Percentiles rank a stretch among this genome's conserved stretches.
phyloP scores from a whole-genome alignment of 139 green algal species.

The Chlamydomonas sp. region DNA sequence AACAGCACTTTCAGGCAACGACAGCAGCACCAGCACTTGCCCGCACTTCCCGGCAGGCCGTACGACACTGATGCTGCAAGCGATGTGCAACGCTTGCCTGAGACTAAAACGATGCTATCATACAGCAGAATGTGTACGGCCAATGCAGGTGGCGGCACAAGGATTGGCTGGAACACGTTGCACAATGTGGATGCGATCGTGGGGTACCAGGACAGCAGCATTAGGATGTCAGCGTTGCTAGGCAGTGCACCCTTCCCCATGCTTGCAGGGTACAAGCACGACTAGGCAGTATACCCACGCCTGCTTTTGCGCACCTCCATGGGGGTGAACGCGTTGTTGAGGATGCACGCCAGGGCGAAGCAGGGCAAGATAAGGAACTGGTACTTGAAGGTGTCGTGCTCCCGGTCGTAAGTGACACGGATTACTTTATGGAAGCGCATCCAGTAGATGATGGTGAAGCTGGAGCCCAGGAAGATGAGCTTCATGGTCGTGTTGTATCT shows the following conservation, averaged over 20 bases:
- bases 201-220: no score
- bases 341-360: conserved; percentile 79
- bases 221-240: no score
- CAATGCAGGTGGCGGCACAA: no score
- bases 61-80: no score
- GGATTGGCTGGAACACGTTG: no score
- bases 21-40: no score
- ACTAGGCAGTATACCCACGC: neutral
- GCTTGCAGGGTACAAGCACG: neutral
- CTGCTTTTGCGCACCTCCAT: conserved; percentile 75
- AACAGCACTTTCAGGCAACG: no score
- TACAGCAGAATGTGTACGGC: no score
- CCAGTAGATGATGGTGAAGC: conserved; percentile 91
- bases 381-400: conserved; percentile 97
- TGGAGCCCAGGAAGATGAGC: conserved; percentile 90
- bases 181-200: no score
- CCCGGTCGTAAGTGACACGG: conserved; percentile 93
- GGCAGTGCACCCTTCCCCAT: neutral
- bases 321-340: conserved; percentile 81
- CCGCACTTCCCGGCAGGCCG: no score
- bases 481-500: conserved; percentile 99
- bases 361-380: conserved; percentile 87
- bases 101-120: no score
- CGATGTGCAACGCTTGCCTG: no score
- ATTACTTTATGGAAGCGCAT: conserved; percentile 93